Conservation (phyloP, 176 grass and related monocot species). For the Oryza brachyantha region DNA sequence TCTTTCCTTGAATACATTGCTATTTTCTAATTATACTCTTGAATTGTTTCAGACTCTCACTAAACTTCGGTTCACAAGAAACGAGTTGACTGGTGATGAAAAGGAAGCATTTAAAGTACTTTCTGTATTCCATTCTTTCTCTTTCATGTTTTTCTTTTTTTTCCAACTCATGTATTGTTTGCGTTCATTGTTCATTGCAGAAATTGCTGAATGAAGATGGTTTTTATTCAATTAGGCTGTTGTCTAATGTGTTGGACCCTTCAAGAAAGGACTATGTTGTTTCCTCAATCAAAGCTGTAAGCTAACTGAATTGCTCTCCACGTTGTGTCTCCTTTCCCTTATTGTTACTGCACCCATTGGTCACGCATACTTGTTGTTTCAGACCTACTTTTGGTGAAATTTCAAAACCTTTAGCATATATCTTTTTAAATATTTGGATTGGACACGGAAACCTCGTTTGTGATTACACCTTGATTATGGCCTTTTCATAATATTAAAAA, state of each 20-base stretch:
- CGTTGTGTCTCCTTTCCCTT: constrained; percentile 11
- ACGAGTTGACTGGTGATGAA: constrained; percentile 58
- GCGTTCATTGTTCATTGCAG: constrained; percentile 41
- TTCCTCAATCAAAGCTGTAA: constrained; percentile 93
- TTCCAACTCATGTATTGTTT: not conserved
- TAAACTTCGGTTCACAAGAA: constrained; percentile 88
- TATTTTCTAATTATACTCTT: constrained; percentile 30
- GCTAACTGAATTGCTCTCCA: constrained; percentile 28
- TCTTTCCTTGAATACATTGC: not conserved
- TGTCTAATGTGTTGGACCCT: constrained; percentile 81
- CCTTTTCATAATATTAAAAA: not conserved
- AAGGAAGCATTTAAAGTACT: constrained; percentile 74
- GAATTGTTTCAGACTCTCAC: constrained; percentile 67
- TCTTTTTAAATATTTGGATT: not conserved
- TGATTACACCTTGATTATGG: not conserved
- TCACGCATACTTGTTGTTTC: not conserved
- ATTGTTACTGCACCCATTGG: not conserved
- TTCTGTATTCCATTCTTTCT: not conserved
- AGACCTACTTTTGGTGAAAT: not conserved
- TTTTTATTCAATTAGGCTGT: constrained; percentile 81
- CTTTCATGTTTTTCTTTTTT: constrained; percentile 4
- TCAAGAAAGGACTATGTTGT: constrained; percentile 60
- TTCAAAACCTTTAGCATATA: not conserved
- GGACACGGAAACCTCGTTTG: not conserved
- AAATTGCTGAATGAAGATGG: constrained; percentile 77